Percentiles rank a stretch among this genome's conserved stretches.
Evolutionary conservation across 495 filamentous ascomycete genomes (phyloP).

Genomic region (Articulospora tetracladia): DNA sequence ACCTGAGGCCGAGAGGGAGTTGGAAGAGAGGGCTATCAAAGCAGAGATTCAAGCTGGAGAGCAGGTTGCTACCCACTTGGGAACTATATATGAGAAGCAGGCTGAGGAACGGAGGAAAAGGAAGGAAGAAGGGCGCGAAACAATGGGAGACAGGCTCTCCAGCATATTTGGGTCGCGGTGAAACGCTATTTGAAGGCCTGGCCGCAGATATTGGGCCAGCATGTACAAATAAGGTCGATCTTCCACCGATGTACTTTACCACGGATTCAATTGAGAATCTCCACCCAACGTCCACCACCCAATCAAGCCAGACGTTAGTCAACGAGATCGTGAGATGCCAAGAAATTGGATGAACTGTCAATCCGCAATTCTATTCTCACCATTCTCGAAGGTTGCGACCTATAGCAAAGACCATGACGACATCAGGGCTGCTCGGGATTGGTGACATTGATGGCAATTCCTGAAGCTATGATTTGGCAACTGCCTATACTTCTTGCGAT

Average conservation of each 20-base stretch:
- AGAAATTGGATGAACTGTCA: too few relatives aligned
- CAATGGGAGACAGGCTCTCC: constrained; percentile 37
- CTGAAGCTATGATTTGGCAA: too few relatives aligned
- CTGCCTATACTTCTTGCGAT: too few relatives aligned
- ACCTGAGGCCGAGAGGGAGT: constrained; percentile 55
- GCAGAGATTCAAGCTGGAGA: constrained; percentile 56
- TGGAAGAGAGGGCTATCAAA: constrained; percentile 61
- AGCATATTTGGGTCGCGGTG: constrained; percentile 19
- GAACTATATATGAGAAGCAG: constrained; percentile 52
- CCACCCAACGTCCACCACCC: too few relatives aligned
- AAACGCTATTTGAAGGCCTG: too few relatives aligned
- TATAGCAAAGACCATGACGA: too few relatives aligned
- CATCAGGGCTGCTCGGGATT: too few relatives aligned
- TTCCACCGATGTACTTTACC: not conserved
- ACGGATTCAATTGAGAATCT: not conserved
- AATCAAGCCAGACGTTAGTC: too few relatives aligned
- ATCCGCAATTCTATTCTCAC: too few relatives aligned
- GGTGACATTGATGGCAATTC: too few relatives aligned
- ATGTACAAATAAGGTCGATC: not conserved
- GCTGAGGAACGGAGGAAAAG: constrained; percentile 53
- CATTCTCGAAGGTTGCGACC: too few relatives aligned
- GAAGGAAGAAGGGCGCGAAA: constrained; percentile 54
- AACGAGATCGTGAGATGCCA: too few relatives aligned
- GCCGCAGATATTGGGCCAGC: not conserved
- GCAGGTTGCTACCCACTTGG: constrained; percentile 48